Evolutionary conservation across 2,329 filamentous ascomycete species (phyloP).

Genomic region (Sporothrix variecibatus): DNA sequence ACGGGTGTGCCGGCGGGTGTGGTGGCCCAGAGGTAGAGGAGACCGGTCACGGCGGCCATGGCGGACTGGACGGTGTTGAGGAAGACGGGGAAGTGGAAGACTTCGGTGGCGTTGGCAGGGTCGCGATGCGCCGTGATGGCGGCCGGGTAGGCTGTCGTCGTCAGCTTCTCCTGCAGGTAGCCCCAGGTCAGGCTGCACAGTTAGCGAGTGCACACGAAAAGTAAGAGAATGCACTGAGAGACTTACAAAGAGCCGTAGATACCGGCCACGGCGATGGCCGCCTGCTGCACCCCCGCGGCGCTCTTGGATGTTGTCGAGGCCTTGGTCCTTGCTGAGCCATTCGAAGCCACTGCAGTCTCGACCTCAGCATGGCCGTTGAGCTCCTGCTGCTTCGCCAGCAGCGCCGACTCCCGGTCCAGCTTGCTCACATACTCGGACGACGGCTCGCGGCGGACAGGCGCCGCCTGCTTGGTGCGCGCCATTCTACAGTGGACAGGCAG

Average conservation of each 20-base stretch:
- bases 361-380: conserved; percentile 33
- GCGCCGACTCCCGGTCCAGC: conserved; percentile 38
- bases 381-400: conserved; percentile 31
- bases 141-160: conserved; percentile 81
- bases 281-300: conserved; percentile 64
- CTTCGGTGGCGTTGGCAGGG: conserved; percentile 58
- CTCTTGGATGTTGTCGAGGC: conserved; percentile 30
- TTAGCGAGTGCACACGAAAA: background rate
- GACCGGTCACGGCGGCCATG: conserved; percentile 81
- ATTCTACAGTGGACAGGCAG: conserved; percentile 44
- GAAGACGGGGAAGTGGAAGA: conserved; percentile 92
- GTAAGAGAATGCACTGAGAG: background rate
- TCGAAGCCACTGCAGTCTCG: conserved; percentile 32
- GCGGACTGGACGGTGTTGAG: conserved; percentile 94
- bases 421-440: conserved; percentile 67
- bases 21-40: conserved; percentile 72
- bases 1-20: conserved; percentile 54
- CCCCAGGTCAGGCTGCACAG: conserved; percentile 83
- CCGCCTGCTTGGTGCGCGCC: conserved; percentile 71
- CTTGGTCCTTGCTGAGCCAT: conserved; percentile 37
- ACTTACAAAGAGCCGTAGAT: conserved; percentile 96
- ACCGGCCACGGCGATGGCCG: conserved; percentile 84
- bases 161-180: conserved; percentile 94
- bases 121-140: conserved; percentile 33
- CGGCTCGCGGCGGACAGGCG: conserved; percentile 63